Percentiles rank a stretch among this genome's conserved stretches.
phyloP scores from a whole-genome alignment of 1,139 yeast species.

The Yamadazyma atmosphaerica region DNA sequence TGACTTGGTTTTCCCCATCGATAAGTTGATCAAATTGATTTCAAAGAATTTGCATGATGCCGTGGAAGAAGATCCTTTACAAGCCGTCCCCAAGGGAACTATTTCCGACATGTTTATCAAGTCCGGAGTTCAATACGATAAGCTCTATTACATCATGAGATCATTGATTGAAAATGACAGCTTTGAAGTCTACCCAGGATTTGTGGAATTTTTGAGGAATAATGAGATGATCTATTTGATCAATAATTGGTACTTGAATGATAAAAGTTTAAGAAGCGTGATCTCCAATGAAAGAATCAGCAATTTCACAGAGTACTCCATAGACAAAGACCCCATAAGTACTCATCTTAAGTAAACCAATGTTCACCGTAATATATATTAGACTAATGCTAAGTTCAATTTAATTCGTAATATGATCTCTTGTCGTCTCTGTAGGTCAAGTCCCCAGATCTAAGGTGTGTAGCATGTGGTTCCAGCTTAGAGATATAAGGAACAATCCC shows the following conservation, averaged over 20 bases:
- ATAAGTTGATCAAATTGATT: conserved; percentile 64
- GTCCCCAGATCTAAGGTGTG: conserved; percentile 22
- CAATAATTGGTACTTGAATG: conserved; percentile 63
- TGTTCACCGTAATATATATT: conserved; percentile 1
- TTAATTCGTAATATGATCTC: conserved; percentile 52
- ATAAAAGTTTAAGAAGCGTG: conserved; percentile 59
- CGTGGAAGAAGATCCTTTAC: conserved; percentile 36
- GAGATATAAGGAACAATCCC: conserved; percentile 51
- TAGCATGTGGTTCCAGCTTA: conserved; percentile 19
- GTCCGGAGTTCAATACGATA: conserved; percentile 74
- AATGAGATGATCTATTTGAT: conserved; percentile 64
- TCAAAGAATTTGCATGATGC: conserved; percentile 43
- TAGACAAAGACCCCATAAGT: conserved; percentile 49
- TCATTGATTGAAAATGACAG: conserved; percentile 68
- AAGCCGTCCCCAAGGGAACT: conserved; percentile 45
- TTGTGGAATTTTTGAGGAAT: conserved; percentile 37
- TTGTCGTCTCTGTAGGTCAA: conserved; percentile 38
- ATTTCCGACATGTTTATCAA: conserved; percentile 68
- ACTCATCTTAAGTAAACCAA: conserved; percentile 16
- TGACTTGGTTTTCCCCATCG: conserved; percentile 82
- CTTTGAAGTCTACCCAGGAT: conserved; percentile 47
- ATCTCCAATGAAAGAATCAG: conserved; percentile 40
- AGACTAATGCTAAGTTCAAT: conserved; percentile 14
- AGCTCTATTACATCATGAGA: conserved; percentile 64
- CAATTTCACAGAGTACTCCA: conserved; percentile 36